Evolutionary conservation across 441 rosid genomes (phyloP).

Genomic region (Breynia disticha): DNA sequence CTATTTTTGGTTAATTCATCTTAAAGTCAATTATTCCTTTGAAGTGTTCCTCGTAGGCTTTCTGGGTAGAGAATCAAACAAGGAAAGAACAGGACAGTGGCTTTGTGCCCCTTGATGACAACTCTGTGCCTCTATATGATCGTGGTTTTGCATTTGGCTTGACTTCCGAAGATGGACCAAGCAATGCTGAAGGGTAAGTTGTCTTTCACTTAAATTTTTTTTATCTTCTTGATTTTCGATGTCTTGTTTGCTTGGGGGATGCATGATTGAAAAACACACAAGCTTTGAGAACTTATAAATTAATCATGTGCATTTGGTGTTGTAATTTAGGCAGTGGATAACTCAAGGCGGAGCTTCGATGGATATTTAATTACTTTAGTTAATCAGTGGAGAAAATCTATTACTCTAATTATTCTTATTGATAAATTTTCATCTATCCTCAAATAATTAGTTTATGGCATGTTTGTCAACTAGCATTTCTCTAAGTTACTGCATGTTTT

Average conservation of each 20-base stretch:
- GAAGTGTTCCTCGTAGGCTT: conserved; percentile 48
- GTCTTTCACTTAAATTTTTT: neutral
- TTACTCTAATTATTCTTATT: too few relatives aligned
- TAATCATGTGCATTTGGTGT: too few relatives aligned
- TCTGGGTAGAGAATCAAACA: conserved; percentile 75
- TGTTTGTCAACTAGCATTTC: too few relatives aligned
- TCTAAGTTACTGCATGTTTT: conserved; percentile 1
- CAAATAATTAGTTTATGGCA: too few relatives aligned
- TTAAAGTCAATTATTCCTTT: conserved; percentile 5
- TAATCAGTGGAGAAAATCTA: too few relatives aligned
- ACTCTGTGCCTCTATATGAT: conserved; percentile 75
- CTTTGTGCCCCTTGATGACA: conserved; percentile 37
- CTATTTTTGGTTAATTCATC: conserved; percentile 1
- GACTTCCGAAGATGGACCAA: conserved; percentile 52
- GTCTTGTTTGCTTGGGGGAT: neutral
- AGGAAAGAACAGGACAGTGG: conserved; percentile 27
- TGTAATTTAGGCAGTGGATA: too few relatives aligned
- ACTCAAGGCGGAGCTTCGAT: too few relatives aligned
- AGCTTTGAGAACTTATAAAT: too few relatives aligned
- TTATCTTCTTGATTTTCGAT: neutral
- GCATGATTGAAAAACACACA: too few relatives aligned
- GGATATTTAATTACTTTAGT: too few relatives aligned
- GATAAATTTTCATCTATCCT: too few relatives aligned
- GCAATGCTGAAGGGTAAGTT: conserved; percentile 63
- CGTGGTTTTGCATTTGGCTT: conserved; percentile 82